phyloP scores from a whole-genome alignment of 495 filamentous ascomycete genomes.

The Clavariopsis aquatica region DNA sequence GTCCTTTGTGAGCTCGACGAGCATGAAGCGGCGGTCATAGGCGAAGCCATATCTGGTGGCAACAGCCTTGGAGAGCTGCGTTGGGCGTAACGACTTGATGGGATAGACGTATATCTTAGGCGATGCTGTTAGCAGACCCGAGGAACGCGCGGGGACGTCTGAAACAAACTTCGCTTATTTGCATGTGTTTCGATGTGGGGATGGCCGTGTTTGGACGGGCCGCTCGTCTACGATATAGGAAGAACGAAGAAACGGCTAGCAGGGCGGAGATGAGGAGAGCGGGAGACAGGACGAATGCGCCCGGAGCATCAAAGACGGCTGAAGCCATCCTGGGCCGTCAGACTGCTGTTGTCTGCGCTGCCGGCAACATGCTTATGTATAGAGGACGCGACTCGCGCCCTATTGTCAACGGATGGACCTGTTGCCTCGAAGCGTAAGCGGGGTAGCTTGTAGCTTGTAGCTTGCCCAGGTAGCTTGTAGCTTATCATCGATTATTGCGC shows the following conservation, averaged over 20 bases:
- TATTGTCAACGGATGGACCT: neutral
- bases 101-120: conserved; percentile 80
- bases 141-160: neutral
- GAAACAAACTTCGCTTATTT: conserved; percentile 50
- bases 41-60: conserved; percentile 68
- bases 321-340: neutral
- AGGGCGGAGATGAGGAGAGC: neutral
- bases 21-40: conserved; percentile 61
- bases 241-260: neutral
- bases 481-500: neutral
- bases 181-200: conserved; percentile 37
- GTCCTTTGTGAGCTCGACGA: conserved; percentile 20
- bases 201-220: neutral
- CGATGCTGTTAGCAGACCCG: conserved; percentile 1
- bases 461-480: too few species aligned
- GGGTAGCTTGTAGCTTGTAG: too few species aligned
- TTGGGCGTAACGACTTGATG: conserved; percentile 78
- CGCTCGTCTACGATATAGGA: neutral
- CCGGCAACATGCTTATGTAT: neutral
- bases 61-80: conserved; percentile 55
- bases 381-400: neutral
- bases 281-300: neutral
- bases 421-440: neutral
- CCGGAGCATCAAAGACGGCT: neutral
- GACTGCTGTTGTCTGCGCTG: neutral